A percentile compares a stretch with the other conserved stretches of the same genome.
Evolutionary conservation across 116 monocot species (phyloP).

Genomic region (Iris pallida): DNA sequence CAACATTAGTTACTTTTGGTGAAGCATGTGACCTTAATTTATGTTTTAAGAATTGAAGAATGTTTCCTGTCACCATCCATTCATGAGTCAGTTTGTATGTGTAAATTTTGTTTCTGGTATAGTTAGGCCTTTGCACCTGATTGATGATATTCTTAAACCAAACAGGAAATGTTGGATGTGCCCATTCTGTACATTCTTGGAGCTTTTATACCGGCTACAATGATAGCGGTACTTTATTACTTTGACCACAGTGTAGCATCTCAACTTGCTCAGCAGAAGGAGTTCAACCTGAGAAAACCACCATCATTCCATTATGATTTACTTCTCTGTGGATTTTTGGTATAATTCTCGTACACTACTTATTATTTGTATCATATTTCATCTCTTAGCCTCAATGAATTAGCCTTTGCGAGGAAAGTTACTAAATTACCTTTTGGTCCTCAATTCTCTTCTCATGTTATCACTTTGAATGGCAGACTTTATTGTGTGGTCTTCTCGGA

Average conservation of each 20-base stretch:
- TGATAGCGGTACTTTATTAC: slow-evolving; percentile 65
- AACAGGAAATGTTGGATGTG: slow-evolving; percentile 56
- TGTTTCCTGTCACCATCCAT: too few species aligned
- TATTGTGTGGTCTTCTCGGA: slow-evolving; percentile 64
- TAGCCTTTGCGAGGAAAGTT: not conserved
- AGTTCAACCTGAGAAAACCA: slow-evolving; percentile 67
- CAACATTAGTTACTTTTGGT: too few species aligned
- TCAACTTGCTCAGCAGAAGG: slow-evolving; percentile 64
- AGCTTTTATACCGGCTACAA: slow-evolving; percentile 68
- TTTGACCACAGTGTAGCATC: slow-evolving; percentile 71
- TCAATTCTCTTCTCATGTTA: not conserved
- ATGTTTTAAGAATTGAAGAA: too few species aligned
- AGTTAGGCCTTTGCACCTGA: too few species aligned
- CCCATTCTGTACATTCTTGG: slow-evolving; percentile 60
- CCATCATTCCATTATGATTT: slow-evolving; percentile 69
- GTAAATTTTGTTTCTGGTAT: too few species aligned
- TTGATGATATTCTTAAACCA: too few species aligned
- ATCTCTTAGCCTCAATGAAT: not conserved
- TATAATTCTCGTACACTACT: slow-evolving; percentile 9
- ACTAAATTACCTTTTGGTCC: not conserved
- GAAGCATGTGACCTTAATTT: too few species aligned
- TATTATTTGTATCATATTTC: not conserved
- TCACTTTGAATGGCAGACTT: slow-evolving; percentile 33
- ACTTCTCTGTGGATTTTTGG: slow-evolving; percentile 61
- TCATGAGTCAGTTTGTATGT: too few species aligned